Conservation (phyloP, 495 filamentous ascomycete species). For the Trichoderma reesei region DNA sequence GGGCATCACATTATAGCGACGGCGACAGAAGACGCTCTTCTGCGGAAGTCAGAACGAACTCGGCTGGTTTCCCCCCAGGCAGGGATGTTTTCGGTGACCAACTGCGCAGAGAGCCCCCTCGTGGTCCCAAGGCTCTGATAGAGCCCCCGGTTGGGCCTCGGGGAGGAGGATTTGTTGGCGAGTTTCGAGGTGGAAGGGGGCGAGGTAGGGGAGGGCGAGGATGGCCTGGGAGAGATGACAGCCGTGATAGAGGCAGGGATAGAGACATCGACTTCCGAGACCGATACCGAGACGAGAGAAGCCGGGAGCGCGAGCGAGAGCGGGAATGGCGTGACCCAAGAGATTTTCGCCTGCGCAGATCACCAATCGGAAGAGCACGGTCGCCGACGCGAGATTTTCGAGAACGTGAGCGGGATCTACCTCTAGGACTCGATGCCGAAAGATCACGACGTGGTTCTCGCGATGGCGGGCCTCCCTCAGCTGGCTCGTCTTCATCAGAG, state of each 20-base stretch:
- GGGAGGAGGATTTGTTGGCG: constrained; percentile 37
- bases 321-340: constrained; percentile 31
- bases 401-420: constrained; percentile 36
- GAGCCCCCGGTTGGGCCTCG: constrained; percentile 53
- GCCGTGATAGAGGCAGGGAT: constrained; percentile 50
- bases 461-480: constrained; percentile 50
- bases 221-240: constrained; percentile 44
- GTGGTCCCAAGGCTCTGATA: constrained; percentile 60
- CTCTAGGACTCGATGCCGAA: constrained; percentile 39
- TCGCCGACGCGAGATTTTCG: constrained; percentile 34
- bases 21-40: constrained; percentile 38
- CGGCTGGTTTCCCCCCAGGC: constrained; percentile 35
- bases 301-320: constrained; percentile 31
- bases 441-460: constrained; percentile 42
- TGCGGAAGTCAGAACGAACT: constrained; percentile 38
- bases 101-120: constrained; percentile 45
- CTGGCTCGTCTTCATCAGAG: constrained; percentile 60
- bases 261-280: constrained; percentile 47
- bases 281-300: constrained; percentile 39
- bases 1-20: constrained; percentile 38
- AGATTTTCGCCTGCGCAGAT: constrained; percentile 33
- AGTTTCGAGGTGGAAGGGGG: constrained; percentile 33
- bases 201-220: constrained; percentile 36
- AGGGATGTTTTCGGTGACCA: constrained; percentile 40
- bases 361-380: constrained; percentile 33